Evolutionary conservation across 2,329 filamentous ascomycete species (phyloP), one percentile per base, ranked within the genome.

Genomic region (Fusarium begoniae): DNA sequence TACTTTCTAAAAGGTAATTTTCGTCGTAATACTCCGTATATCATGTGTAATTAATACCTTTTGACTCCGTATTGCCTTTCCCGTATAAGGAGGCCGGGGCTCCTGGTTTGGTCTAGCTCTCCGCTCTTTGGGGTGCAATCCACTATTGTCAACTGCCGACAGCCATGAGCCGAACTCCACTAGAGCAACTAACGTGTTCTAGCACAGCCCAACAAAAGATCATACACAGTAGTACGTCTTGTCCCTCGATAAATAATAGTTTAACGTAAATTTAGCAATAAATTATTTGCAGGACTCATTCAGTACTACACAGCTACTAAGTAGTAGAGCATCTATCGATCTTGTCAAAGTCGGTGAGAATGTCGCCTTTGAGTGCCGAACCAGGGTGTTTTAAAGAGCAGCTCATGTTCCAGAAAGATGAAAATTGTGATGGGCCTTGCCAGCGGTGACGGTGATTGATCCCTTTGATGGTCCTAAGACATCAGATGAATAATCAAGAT

Each of bases 301-400:
- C 30, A 12, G 8, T 12, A 4, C 4, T 7, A 13, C 8, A 4
- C 5, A 32, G 14, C 10, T 8, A 17, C 43, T 24, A 0, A 13
- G 13, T 8, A n/a, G 28, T 3, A 30, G 15, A 15, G 22, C 1
- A 12, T 22, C 1, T 6, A 4, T 9, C 6, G 28, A 50, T n/a
- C 15, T 8, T 4, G 3, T 6, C 3, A n/a, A 11, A 11, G 1
- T 32, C 32, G 28, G 20, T 17, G 13, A 14, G 14, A 50, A 50
- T 12, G 20, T 32, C 7, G 3, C 10, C 7, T 5, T 15, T 0
- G 1, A 50, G 6, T 9, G 3, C 1, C 12, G 15, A 22, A 12
- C 14, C 15, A 2, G 32, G 10, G 14, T 10, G 20, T n/a, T 48
- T 2, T 50, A 18, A n/a, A n/a, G 8, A 32, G 20, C 47, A 3